Conservation (phyloP, 2,329 filamentous ascomycete genomes). For the Claviceps maximensis region DNA sequence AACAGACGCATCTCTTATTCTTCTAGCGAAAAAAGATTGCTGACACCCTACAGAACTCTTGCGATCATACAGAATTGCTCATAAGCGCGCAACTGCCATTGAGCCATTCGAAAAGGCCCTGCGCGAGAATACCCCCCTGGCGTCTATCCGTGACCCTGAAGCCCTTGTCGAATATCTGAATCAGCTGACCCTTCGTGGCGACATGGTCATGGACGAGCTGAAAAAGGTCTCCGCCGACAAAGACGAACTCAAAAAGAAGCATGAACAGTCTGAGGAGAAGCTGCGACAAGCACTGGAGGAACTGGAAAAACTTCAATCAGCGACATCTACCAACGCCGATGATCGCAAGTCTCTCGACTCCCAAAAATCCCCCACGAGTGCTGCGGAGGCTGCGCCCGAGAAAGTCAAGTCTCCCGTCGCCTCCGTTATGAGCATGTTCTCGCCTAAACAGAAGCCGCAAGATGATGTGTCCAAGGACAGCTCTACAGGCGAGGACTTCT, state of each 20-base stretch:
- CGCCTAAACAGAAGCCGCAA: slow-evolving; percentile 30
- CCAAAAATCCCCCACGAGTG: slow-evolving; percentile 4
- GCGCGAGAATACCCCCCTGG: slow-evolving; percentile 82
- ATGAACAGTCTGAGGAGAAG: slow-evolving; percentile 53
- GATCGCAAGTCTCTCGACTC: slow-evolving; percentile 17
- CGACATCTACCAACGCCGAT: slow-evolving; percentile 14
- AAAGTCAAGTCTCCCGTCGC: slow-evolving; percentile 32
- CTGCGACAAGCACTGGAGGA: slow-evolving; percentile 51
- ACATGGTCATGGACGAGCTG: slow-evolving; percentile 89
- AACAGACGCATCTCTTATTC: not conserved
- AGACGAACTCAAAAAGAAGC: slow-evolving; percentile 65
- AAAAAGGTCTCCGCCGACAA: slow-evolving; percentile 75
- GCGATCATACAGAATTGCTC: slow-evolving; percentile 82
- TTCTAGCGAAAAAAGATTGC: not conserved
- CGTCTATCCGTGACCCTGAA: slow-evolving; percentile 73
- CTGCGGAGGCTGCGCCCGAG: slow-evolving; percentile 10
- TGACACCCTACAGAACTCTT: slow-evolving; percentile 51
- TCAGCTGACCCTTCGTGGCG: slow-evolving; percentile 70
- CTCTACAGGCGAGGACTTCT: slow-evolving; percentile 55
- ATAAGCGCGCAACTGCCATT: slow-evolving; percentile 73
- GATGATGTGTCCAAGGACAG: slow-evolving; percentile 15
- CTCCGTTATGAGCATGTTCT: slow-evolving; percentile 36
- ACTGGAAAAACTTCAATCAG: slow-evolving; percentile 34
- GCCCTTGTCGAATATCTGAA: slow-evolving; percentile 82
- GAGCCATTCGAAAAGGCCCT: slow-evolving; percentile 87